Evolutionary conservation across 2,329 filamentous ascomycete species (phyloP).

Genomic region (Epichloe gansuensis): DNA sequence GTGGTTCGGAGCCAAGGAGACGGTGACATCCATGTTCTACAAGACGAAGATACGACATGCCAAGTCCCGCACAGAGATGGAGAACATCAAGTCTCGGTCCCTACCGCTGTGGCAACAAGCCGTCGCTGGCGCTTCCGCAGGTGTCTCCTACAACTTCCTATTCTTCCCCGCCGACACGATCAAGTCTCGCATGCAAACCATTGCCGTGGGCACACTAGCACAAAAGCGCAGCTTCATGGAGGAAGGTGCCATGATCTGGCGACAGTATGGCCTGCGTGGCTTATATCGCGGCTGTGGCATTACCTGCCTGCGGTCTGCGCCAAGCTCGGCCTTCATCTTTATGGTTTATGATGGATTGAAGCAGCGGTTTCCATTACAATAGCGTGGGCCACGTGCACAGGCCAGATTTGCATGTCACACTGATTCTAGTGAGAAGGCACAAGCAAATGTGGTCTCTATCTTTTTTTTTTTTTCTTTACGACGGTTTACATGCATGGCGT

Average conservation of each 20-base stretch:
- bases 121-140: constrained; percentile 73
- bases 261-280: constrained; percentile 66
- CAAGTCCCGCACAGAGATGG: constrained; percentile 26
- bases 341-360: constrained; percentile 86
- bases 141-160: constrained; percentile 90
- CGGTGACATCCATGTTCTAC: constrained; percentile 59
- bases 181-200: constrained; percentile 94
- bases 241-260: constrained; percentile 66
- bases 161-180: constrained; percentile 97
- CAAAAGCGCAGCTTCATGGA: constrained; percentile 56
- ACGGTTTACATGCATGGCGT: constrained; percentile 5
- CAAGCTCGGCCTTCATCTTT: constrained; percentile 97
- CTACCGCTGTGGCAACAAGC: constrained; percentile 81
- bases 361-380: constrained; percentile 45
- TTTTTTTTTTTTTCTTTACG: constrained; percentile 9
- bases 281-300: constrained; percentile 93
- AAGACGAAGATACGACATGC: constrained; percentile 35
- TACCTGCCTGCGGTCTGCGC: constrained; percentile 75
- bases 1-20: constrained; percentile 91
- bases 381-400: background rate
- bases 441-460: background rate
- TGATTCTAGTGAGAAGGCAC: too few relatives aligned
- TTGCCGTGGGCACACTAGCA: constrained; percentile 48
- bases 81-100: constrained; percentile 33
- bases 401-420: too few relatives aligned